These are phyloP conservation scores for Celoporthe dispersa DNA, from an alignment of 2,329 filamentous ascomycete genomes.

Conservation along the genomic window DNA sequence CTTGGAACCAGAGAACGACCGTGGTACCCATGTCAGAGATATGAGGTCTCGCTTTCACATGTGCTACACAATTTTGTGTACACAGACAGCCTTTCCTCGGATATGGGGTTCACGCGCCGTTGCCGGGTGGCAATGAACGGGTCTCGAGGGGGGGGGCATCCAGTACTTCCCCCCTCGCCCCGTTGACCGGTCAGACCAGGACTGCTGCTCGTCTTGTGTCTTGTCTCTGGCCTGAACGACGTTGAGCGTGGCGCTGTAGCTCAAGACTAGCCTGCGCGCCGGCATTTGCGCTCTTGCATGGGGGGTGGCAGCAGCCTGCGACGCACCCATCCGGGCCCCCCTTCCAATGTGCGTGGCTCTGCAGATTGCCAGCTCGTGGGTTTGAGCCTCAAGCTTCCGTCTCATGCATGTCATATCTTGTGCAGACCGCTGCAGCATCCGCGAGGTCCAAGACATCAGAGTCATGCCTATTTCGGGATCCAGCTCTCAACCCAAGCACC, in stretches of 20 bases:
- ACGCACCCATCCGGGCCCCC: conserved; percentile 18
- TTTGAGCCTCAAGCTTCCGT: conserved; percentile 40
- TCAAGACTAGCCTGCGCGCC: conserved; percentile 8
- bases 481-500: conserved; percentile 1
- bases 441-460: conserved; percentile 1
- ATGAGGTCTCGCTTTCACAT: neutral
- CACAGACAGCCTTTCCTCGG: neutral
- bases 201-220: neutral
- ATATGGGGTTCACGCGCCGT: neutral
- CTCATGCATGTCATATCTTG: conserved; percentile 38
- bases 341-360: conserved; percentile 15
- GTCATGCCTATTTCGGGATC: conserved; percentile 12
- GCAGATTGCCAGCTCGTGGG: conserved; percentile 30
- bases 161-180: neutral
- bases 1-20: neutral
- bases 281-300: conserved; percentile 13
- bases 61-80: neutral
- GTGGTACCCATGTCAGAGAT: neutral
- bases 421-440: neutral
- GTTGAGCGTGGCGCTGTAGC: conserved; percentile 11
- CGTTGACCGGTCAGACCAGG: neutral
- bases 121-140: neutral
- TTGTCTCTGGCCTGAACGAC: neutral
- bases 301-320: neutral
- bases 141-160: conserved; percentile 1